phyloP scores from a whole-genome alignment of 495 filamentous ascomycete genomes.

The Aspergillus mulundensis region DNA sequence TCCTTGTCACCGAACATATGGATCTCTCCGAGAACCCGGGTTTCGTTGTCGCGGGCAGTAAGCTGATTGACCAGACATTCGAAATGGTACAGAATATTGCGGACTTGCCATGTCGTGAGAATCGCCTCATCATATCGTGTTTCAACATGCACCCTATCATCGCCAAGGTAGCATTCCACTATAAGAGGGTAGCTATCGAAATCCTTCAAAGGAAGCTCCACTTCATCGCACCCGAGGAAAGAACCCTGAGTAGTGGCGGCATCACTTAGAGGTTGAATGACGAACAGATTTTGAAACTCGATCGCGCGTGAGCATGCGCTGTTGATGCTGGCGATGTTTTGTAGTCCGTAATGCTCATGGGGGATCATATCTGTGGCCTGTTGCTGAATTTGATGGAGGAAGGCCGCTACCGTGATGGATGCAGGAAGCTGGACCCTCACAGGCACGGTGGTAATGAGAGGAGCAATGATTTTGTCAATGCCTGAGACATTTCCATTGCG shows the following conservation, averaged over 20 bases:
- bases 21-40: neutral
- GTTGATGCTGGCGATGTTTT: neutral
- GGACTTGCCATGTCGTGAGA: no score
- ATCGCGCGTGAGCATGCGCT: neutral
- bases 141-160: no score
- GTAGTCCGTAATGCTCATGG: neutral
- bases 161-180: no score
- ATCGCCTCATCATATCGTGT: no score
- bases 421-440: neutral
- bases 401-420: neutral
- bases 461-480: no score
- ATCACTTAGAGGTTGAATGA: neutral
- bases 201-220: no score
- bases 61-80: neutral
- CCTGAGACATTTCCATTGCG: constrained; percentile 8
- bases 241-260: no score
- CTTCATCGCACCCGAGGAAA: no score
- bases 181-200: no score
- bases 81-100: neutral
- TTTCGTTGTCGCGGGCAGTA: neutral
- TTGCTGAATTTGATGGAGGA: neutral
- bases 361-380: neutral
- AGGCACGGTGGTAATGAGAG: neutral
- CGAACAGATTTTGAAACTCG: neutral
- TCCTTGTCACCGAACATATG: neutral